phyloP scores from a whole-genome alignment of 1,139 yeast species.

The Kodamaea alishanica region DNA sequence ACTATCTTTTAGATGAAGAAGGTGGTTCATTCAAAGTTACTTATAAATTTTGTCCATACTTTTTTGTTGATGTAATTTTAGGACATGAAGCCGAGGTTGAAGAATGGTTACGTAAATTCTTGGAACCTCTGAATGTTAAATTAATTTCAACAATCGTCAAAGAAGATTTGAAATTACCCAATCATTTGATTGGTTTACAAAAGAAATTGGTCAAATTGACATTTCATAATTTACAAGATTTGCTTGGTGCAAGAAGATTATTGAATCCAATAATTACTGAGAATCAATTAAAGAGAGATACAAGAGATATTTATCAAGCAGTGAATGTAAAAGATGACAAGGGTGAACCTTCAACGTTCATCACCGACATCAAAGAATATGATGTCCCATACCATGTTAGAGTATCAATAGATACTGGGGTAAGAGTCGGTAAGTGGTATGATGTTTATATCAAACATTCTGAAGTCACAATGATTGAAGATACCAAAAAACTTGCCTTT shows the following conservation, averaged over 20 bases:
- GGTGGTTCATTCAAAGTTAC: constrained; percentile 95
- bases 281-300: constrained; percentile 60
- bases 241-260: constrained; percentile 67
- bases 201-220: constrained; percentile 61
- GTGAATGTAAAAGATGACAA: constrained; percentile 33
- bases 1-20: constrained; percentile 93
- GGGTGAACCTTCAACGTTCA: constrained; percentile 58
- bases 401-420: constrained; percentile 81
- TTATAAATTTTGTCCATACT: constrained; percentile 81
- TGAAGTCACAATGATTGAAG: constrained; percentile 53
- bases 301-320: constrained; percentile 67
- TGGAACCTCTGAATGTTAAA: constrained; percentile 61
- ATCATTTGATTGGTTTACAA: constrained; percentile 79
- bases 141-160: constrained; percentile 52
- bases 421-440: constrained; percentile 97
- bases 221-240: constrained; percentile 74
- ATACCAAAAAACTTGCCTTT: constrained; percentile 77
- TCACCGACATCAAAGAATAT: constrained; percentile 84
- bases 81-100: constrained; percentile 80
- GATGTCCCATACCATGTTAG: constrained; percentile 97
- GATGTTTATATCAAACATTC: constrained; percentile 65
- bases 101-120: constrained; percentile 66
- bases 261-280: constrained; percentile 67
- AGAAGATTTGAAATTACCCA: constrained; percentile 78
- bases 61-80: constrained; percentile 64